Conservation (phyloP, 2,329 filamentous ascomycete genomes). For the Dactylellina sp. region DNA sequence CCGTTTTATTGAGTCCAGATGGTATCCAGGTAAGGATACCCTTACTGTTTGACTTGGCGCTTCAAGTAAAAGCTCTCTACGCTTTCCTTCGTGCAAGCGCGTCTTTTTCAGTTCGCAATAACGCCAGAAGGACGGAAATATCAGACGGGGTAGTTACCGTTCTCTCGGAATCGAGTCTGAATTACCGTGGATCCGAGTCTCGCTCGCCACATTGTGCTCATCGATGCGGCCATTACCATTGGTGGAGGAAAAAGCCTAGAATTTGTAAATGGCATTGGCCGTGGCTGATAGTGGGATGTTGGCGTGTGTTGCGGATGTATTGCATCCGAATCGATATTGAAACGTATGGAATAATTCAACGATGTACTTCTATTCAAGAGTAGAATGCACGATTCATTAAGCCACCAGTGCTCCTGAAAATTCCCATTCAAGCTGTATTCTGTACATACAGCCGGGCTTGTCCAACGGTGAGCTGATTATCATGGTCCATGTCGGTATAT, state of each 20-base stretch:
- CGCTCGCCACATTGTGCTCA: slow-evolving; percentile 6
- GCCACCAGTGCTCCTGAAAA: no score
- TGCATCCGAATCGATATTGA: background rate
- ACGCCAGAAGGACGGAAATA: slow-evolving; percentile 17
- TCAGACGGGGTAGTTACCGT: slow-evolving; percentile 1
- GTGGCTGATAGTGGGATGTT: background rate
- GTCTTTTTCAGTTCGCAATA: no score
- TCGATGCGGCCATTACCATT: background rate
- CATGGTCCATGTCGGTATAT: no score
- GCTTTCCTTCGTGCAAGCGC: slow-evolving; percentile 6
- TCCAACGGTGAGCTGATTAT: no score
- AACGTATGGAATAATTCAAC: no score
- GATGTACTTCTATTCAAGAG: no score
- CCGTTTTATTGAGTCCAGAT: slow-evolving; percentile 5
- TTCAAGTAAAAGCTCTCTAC: slow-evolving; percentile 26
- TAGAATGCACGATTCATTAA: no score
- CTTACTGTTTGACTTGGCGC: slow-evolving; percentile 31
- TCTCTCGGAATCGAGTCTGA: slow-evolving; percentile 9
- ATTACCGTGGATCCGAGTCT: slow-evolving; percentile 29
- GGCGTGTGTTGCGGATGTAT: slow-evolving; percentile 19
- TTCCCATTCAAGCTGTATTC: no score
- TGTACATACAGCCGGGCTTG: no score
- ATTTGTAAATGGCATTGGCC: no score
- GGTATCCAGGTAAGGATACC: background rate
- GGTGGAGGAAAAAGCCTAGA: slow-evolving; percentile 25